Evolutionary conservation across 768 basidiomycete species (phyloP), one percentile per base, ranked within the genome.

Genomic region (Mycena pura): DNA sequence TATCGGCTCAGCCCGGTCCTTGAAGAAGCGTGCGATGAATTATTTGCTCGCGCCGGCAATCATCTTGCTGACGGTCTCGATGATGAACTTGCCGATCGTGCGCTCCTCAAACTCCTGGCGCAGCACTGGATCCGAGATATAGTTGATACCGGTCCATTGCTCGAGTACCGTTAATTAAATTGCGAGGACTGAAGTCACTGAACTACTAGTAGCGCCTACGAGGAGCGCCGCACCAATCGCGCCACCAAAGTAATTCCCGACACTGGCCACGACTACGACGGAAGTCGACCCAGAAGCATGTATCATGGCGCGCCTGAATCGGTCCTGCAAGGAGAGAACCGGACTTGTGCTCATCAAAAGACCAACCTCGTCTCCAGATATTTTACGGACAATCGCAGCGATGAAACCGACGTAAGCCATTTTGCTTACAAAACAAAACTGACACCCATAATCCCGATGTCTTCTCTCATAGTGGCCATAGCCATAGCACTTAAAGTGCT

Each of bases 221-320:
- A 48, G n/a, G 47, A 48, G 29, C 11, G 47, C 47, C 1, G 31
- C 47, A 9, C 47, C 47, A 21, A 48, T 19, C 7, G 47, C 29
- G 28, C 47, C 47, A 15, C 47, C 47, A 19, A 32, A 34, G 28
- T 48, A 15, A 9, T 19, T 31, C 14, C 47, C 47, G 47, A 48
- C n/a, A 5, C 5, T 34, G 17, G 19, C 32, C 10, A 48, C 8
- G n/a, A 48, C n/a, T 28, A 31, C 28, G 47, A 48, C 29, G 7
- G 47, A 28, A 19, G 47, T 48, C 21, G 47, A 48, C 21, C 47
- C 47, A 5, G 29, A 48, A 6, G 28, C 47, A 15, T 48, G 47
- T 6, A 48, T 48, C 47, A 48, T 48, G 32, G 47, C 47, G 15
- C 47, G 47, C 21, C 47, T 48, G 47, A 48, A 48, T 34, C 47